Evolutionary conservation across 2,329 filamentous ascomycete genomes (phyloP), one percentile per base, ranked within the genome.

Genomic region (Epichloe festucae): DNA sequence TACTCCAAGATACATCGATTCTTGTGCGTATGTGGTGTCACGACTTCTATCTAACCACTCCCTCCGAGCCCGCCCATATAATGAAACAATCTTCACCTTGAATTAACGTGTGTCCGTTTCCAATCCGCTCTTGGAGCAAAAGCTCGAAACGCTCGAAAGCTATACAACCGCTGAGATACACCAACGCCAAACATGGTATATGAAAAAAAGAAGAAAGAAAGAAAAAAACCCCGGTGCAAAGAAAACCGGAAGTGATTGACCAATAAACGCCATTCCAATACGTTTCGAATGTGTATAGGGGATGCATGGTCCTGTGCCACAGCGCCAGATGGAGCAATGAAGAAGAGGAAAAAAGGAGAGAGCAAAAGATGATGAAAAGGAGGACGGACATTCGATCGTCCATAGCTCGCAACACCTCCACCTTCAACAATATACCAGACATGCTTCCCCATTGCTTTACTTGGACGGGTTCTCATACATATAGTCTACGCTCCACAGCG

Each of bases 401-500:
- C 27, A 31, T 11, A 11, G 27, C 8, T 10, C 27, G 27, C 27
- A 31, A 31, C 27, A 11, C 27, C 27, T 31, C 8, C 8, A 11
- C 8, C 8, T 11, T 31, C 3, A 11, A 31, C 27, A 31, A 11
- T 31, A 4, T 15, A 23, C 34, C 19, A 34, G 38, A 21, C 12
- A 19, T 21, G 42, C 27, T 34, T 23, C 38, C 42, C 8, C 21
- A n/a, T n/a, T 42, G 46, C 48, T n/a, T 55, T 58, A 63, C 55
- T 56, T 62, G n/a, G 52, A 50, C 2, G 60, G 58, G 42, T 71
- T 74, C 56, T 77, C 77, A 48, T 77, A 74, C 55, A 70, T 79
- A 45, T 81, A 70, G 58, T 83, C 79, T 27, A 82, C 61, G 55
- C 72, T 79, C 79, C 80, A 83, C 15, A 84, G 64, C 12, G 76